Base-by-base conservation (phyloP, 495 filamentous ascomycete species). In the Tricharina praecox region DNA sequence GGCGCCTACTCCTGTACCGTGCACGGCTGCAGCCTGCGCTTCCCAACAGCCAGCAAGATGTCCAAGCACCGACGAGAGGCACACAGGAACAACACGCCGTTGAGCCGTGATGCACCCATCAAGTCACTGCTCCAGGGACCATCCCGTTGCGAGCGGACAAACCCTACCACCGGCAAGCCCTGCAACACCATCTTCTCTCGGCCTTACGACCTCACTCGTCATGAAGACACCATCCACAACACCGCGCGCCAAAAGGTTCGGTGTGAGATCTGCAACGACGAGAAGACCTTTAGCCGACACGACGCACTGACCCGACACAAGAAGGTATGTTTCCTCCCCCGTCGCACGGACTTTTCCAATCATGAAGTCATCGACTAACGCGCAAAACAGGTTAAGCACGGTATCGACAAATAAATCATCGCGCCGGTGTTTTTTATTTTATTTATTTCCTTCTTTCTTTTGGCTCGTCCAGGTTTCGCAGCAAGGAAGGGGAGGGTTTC, bases 151-250 rank as follows among this genome's bases (percentile, higher is more conserved):
- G 79, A 83, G 59, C 79, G 85, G 44, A 84, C 83, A 64, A 97
- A 97, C 66, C 90, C 92, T 1, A 86, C 83, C 52, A 97, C 90
- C 3, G 82, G 82, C 45, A 95, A 95, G 66, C 84, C 88, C 2
- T 97, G 90, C 74, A 93, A 90, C 62, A 88, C 83, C 5, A 70
- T 90, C 48, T 97, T 97, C 68, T 94, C 88, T 1, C 73, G 90
- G n/a, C 87, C 88, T 25, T 97, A 97, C 73, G 90, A 97, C 66
- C 74, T 97, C 25, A 97, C 90, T 8, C 74, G 90, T 8, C 90
- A 97, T 62, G 90, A 97, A 64, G 88, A 94, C 55, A 96, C 90
- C 9, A 95, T 96, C 54, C 90, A 97, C 70, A 94, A 93, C 54
- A 81, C 79, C 3, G 74, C 78, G 55, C 93, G 94, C 74, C 77